Evolutionary conservation across 2,329 filamentous ascomycete genomes (phyloP), one percentile per base, ranked within the genome.

Genomic region (Dactylellina haptotyla): DNA sequence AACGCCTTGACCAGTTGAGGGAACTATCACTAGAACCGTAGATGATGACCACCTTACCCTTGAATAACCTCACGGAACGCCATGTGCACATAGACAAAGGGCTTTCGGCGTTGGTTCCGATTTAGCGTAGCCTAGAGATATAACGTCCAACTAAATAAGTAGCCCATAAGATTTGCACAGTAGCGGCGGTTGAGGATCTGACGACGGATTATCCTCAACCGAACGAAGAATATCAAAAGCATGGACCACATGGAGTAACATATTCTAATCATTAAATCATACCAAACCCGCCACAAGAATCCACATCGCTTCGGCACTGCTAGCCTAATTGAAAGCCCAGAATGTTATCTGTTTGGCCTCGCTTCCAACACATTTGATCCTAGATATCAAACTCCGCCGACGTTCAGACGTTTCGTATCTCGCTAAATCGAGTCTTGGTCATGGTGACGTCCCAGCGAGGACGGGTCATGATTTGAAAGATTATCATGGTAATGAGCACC

Each of bases 261-360:
- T 32, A 54, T 32, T 45, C 48, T 46, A 64, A 64, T 54, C 34
- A 64, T 14, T n/a, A n/a, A n/a, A n/a, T n/a, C n/a, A n/a, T n/a
- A n/a, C n/a, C 32, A 25, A 34, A 18, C 32, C 39, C 12, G 14
- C 56, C 20, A 46, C 32, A 51, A 59, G 41, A n/a, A n/a, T 46
- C 54, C 64, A 61, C 54, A 45, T 25, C 26, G 30, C 41, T 28
- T 57, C 65, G 65, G 65, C 48, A 62, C 39, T 16, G 28, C 56
- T 70, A 70, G 39, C 65, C 65, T 70, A 63, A 50, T 70, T 23
- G 34, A 70, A 57, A 34, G 5, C 2, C n/a, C 23, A 45, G n/a
- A 28, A 9, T 59, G 23, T 16, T 25, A 23, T 28, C n/a, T 43
- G n/a, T 9, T 46, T 18, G 32, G 37, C 23, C 32, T 46, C 20